A percentile compares a stretch with the other conserved stretches of the same genome.
These are phyloP conservation scores for Astraeus odoratus DNA, from an alignment of 768 basidiomycete species.

Conservation along the genomic window DNA sequence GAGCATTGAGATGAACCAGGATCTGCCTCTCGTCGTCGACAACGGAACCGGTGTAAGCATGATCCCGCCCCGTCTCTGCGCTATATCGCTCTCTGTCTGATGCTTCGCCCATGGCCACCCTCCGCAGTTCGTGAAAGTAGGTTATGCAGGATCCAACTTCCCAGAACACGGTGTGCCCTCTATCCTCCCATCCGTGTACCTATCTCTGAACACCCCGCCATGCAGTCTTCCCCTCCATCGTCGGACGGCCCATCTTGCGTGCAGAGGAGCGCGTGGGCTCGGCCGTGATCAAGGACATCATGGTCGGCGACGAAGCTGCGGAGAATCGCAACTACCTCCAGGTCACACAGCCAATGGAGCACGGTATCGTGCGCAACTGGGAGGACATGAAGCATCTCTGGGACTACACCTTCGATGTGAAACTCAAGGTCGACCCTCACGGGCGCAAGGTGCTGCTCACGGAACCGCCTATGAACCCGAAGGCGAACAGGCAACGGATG, in stretches of 20 bases:
- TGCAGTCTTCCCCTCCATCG: constrained; percentile 90
- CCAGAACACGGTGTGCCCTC: constrained; percentile 73
- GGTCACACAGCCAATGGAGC: constrained; percentile 97
- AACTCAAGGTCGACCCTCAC: constrained; percentile 79
- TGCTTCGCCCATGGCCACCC: neutral
- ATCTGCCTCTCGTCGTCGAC: constrained; percentile 68
- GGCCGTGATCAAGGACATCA: constrained; percentile 89
- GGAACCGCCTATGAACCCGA: constrained; percentile 99
- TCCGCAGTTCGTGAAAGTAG: constrained; percentile 83
- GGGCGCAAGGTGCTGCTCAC: constrained; percentile 91
- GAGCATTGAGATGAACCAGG: constrained; percentile 23
- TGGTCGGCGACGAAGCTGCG: constrained; percentile 97
- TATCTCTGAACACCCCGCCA: neutral
- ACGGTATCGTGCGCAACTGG: constrained; percentile 98
- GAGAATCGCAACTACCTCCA: constrained; percentile 93
- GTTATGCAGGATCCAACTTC: constrained; percentile 90
- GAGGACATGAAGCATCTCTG: constrained; percentile 97
- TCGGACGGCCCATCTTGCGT: constrained; percentile 94
- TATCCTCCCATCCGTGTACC: neutral
- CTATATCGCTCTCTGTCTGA: too few species aligned
- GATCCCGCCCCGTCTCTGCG: constrained; percentile 1
- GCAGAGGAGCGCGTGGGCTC: constrained; percentile 92
- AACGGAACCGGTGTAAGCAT: constrained; percentile 79
- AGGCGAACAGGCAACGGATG: constrained; percentile 87
- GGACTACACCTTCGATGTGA: constrained; percentile 98